Evolutionary conservation across 345 rosid species (phyloP).

Genomic region (Psidium guajava): DNA sequence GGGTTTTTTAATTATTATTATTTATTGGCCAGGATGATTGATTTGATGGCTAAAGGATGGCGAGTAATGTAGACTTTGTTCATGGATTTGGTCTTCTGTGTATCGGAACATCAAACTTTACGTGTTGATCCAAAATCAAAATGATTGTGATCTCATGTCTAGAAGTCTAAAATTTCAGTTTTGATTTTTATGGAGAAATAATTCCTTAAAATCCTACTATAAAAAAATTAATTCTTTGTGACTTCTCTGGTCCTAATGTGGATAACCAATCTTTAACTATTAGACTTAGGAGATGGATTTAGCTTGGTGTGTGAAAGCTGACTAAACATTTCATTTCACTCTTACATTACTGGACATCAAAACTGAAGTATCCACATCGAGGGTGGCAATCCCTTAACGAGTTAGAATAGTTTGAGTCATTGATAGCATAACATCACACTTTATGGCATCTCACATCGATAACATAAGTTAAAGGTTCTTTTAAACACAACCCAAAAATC

Average conservation of each 20-base stretch:
- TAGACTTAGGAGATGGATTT: not conserved
- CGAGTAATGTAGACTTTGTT: not conserved
- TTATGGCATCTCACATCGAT: not conserved
- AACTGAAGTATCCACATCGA: not conserved
- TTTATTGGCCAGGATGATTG: not conserved
- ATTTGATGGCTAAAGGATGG: not conserved
- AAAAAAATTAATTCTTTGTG: not conserved
- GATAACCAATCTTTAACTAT: not conserved
- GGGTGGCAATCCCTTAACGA: not conserved
- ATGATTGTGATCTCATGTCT: not conserved
- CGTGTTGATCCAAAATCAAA: not conserved
- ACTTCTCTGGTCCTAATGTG: not conserved
- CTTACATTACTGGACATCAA: not conserved
- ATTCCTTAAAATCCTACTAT: not conserved
- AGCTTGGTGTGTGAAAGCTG: not conserved
- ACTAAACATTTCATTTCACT: not conserved
- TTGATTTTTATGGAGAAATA: not conserved
- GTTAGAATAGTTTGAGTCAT: not conserved
- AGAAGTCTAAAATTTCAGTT: not conserved
- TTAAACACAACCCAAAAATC: not conserved
- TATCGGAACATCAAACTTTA: not conserved
- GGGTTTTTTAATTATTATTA: not conserved
- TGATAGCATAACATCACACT: not conserved
- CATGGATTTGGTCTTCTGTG: not conserved
- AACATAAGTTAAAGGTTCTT: not conserved